Evolutionary conservation across 352 stramenopile species (phyloP).

Genomic region (Pythium rhizo-oryzae): DNA sequence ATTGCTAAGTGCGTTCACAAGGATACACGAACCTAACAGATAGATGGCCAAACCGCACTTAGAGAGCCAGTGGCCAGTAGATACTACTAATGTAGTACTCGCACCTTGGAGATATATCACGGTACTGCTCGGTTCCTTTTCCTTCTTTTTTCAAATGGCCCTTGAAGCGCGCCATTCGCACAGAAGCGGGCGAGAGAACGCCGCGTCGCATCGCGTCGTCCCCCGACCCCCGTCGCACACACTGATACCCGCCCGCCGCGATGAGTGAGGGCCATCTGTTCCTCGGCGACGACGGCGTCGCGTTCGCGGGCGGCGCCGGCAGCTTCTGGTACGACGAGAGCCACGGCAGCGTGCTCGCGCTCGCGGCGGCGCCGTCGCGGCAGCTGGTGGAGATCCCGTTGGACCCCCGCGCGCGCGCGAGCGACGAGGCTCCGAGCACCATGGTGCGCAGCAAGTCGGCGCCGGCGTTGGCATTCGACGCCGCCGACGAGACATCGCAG

Average conservation of each 20-base stretch:
- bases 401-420: neutral
- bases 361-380: constrained; percentile 30
- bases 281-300: constrained; percentile 49
- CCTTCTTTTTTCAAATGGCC: constrained; percentile 25
- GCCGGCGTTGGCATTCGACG: constrained; percentile 1
- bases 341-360: constrained; percentile 56
- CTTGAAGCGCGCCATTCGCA: constrained; percentile 30
- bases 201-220: too few species aligned
- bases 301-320: constrained; percentile 39
- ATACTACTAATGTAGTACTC: neutral
- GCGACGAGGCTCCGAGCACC: neutral
- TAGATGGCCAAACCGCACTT: neutral
- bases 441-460: constrained; percentile 21
- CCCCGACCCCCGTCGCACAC: neutral
- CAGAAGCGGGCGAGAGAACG: neutral
- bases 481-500: neutral
- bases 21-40: neutral
- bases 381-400: constrained; percentile 53
- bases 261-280: constrained; percentile 66
- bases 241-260: too few species aligned
- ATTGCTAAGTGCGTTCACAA: too few species aligned
- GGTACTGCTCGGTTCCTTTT: constrained; percentile 10
- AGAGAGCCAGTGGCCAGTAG: too few species aligned
- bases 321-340: constrained; percentile 58
- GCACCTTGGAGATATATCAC: constrained; percentile 10